Evolutionary conservation across 345 rosid species (phyloP).

Genomic region (Sonneratia alba): DNA sequence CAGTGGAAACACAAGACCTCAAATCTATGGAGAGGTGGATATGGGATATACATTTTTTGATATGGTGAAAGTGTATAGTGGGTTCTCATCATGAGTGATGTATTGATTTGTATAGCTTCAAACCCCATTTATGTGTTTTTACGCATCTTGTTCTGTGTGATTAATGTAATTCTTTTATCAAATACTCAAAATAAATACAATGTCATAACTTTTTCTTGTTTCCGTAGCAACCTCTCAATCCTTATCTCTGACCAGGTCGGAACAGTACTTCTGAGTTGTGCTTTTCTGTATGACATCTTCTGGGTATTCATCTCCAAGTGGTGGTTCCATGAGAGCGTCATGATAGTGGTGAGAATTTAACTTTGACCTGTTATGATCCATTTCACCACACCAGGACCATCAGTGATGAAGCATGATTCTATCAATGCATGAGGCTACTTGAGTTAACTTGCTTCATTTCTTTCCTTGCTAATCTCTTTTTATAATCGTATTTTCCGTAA

Average conservation of each 20-base stretch:
- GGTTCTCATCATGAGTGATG: too few relatives aligned
- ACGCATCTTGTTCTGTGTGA: too few relatives aligned
- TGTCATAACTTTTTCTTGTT: too few relatives aligned
- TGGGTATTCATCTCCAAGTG: conserved; percentile 96
- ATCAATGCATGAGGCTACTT: background rate
- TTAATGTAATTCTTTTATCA: too few relatives aligned
- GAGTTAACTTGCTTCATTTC: background rate
- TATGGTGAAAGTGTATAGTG: too few relatives aligned
- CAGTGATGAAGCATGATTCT: background rate
- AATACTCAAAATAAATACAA: too few relatives aligned
- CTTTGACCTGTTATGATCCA: background rate
- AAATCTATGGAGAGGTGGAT: too few relatives aligned
- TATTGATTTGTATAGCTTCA: too few relatives aligned
- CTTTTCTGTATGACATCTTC: conserved; percentile 92
- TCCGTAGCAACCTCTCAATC: background rate
- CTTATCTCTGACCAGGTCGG: conserved; percentile 59
- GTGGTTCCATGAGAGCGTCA: conserved; percentile 97
- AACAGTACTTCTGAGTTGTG: conserved; percentile 87
- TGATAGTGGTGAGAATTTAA: conserved; percentile 77
- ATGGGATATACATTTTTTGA: too few relatives aligned
- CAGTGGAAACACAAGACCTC: too few relatives aligned
- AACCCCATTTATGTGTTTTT: too few relatives aligned
- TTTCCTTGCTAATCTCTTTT: too few relatives aligned
- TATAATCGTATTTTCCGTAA: background rate
- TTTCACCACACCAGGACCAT: background rate